Percentiles rank a stretch among this genome's conserved stretches.
Conservation (phyloP, 1,284 basidiomycete genomes). For the Rhodofomes roseus region DNA sequence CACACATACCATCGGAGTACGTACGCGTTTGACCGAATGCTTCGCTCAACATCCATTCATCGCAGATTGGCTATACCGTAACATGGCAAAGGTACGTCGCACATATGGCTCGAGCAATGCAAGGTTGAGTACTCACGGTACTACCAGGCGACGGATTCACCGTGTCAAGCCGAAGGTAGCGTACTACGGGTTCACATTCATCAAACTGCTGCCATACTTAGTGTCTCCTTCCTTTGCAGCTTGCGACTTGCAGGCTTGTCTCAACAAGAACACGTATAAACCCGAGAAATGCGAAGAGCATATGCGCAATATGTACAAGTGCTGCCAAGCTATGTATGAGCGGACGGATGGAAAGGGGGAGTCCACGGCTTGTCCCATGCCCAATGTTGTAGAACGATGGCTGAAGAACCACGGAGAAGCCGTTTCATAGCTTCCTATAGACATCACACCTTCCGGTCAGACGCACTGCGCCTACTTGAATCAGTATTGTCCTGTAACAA, state of each 20-base stretch:
- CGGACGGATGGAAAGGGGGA: conserved; percentile 35
- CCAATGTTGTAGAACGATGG: conserved; percentile 54
- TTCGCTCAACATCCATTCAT: too few relatives aligned
- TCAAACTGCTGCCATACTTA: not conserved
- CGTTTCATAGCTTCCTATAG: not conserved
- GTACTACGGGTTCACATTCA: not conserved
- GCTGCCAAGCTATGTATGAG: conserved; percentile 57
- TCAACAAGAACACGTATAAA: conserved; percentile 58
- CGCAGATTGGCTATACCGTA: not conserved
- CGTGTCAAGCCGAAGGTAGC: conserved; percentile 10
- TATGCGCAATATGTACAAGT: conserved; percentile 51
- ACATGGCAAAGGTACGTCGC: not conserved
- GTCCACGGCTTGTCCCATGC: conserved; percentile 62
- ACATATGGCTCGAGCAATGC: not conserved
- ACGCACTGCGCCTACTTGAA: too few relatives aligned
- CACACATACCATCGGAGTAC: too few relatives aligned
- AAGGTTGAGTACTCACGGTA: not conserved
- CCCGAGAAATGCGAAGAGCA: conserved; percentile 58
- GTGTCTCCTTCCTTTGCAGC: conserved; percentile 39
- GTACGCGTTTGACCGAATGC: too few relatives aligned
- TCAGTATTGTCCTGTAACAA: too few relatives aligned
- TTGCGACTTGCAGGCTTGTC: conserved; percentile 58
- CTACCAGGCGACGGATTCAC: not conserved
- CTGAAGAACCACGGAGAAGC: conserved; percentile 33
- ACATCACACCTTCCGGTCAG: not conserved